Evolutionary conservation across 2,329 filamentous ascomycete genomes (phyloP).

Genomic region (Aspergillus versicolor): DNA sequence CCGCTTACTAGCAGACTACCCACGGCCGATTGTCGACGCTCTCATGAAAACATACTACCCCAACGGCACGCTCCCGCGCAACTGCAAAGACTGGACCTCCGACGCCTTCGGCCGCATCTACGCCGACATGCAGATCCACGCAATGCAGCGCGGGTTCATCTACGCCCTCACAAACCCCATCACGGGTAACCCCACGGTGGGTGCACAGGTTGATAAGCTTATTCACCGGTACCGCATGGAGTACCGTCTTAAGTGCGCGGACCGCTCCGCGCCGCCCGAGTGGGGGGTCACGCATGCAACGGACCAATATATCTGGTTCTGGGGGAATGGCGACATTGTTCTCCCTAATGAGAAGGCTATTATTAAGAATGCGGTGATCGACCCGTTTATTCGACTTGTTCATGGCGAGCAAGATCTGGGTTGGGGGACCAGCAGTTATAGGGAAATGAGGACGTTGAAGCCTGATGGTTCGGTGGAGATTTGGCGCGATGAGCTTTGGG

Average conservation of each 20-base stretch:
- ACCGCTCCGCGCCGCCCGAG: constrained; percentile 40
- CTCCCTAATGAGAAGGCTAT: constrained; percentile 46
- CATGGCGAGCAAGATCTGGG: constrained; percentile 16
- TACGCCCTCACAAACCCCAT: constrained; percentile 38
- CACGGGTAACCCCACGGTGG: constrained; percentile 7
- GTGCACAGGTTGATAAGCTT: constrained; percentile 44
- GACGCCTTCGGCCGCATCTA: constrained; percentile 57
- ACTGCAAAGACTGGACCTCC: constrained; percentile 45
- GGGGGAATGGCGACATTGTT: constrained; percentile 49
- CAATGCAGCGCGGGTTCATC: constrained; percentile 53
- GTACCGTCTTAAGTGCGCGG: constrained; percentile 51
- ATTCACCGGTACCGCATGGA: constrained; percentile 56
- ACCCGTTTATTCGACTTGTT: constrained; percentile 31
- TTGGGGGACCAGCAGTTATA: constrained; percentile 28
- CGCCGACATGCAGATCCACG: constrained; percentile 57
- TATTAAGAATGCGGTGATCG: constrained; percentile 31
- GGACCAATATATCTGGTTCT: constrained; percentile 58
- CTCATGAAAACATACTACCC: constrained; percentile 49
- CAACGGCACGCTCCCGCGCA: constrained; percentile 35
- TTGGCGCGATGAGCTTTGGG: constrained; percentile 48
- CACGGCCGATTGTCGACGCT: constrained; percentile 42
- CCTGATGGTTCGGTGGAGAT: constrained; percentile 47
- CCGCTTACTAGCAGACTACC: constrained; percentile 55
- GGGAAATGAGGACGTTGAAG: constrained; percentile 46
- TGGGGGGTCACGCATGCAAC: constrained; percentile 58